Evolutionary conservation across 768 basidiomycete species (phyloP).

Genomic region (Lentinula edodes): DNA sequence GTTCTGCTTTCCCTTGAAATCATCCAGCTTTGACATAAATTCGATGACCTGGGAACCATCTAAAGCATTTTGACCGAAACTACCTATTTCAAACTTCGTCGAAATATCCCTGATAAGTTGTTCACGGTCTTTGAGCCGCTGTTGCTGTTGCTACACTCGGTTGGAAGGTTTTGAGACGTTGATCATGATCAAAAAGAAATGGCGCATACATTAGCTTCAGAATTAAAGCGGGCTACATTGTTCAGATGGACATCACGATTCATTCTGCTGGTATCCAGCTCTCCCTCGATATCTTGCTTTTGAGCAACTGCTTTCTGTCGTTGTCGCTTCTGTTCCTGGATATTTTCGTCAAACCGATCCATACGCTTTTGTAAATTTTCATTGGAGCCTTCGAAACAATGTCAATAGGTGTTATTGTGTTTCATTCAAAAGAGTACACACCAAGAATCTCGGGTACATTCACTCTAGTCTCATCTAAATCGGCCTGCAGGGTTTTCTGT

Average conservation of each 20-base stretch:
- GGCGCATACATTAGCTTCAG: slow-evolving; percentile 60
- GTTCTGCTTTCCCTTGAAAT: slow-evolving; percentile 59
- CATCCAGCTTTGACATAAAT: slow-evolving; percentile 62
- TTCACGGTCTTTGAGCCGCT: slow-evolving; percentile 67
- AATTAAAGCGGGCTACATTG: slow-evolving; percentile 62
- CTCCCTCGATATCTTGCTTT: slow-evolving; percentile 59
- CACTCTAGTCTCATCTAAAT: slow-evolving; percentile 56
- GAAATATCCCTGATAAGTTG: slow-evolving; percentile 65
- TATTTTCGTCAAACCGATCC: slow-evolving; percentile 54
- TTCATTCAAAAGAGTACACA: slow-evolving; percentile 20
- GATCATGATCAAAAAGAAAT: neutral
- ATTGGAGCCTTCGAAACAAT: slow-evolving; percentile 49
- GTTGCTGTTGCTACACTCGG: slow-evolving; percentile 58
- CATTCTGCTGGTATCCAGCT: slow-evolving; percentile 40
- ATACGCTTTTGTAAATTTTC: slow-evolving; percentile 60
- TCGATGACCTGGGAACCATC: slow-evolving; percentile 68
- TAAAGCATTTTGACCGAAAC: slow-evolving; percentile 65
- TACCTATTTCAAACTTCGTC: slow-evolving; percentile 64
- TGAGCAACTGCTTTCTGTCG: slow-evolving; percentile 42
- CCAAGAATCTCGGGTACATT: slow-evolving; percentile 66
- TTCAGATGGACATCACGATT: slow-evolving; percentile 52
- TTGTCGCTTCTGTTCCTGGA: slow-evolving; percentile 44
- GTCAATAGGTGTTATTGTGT: neutral
- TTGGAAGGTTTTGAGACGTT: neutral
- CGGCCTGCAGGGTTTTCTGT: slow-evolving; percentile 54